Percentiles rank a stretch among this genome's conserved stretches.
phyloP scores from a whole-genome alignment of 2,329 filamentous ascomycete species.

The Aspergillus ibericus region DNA sequence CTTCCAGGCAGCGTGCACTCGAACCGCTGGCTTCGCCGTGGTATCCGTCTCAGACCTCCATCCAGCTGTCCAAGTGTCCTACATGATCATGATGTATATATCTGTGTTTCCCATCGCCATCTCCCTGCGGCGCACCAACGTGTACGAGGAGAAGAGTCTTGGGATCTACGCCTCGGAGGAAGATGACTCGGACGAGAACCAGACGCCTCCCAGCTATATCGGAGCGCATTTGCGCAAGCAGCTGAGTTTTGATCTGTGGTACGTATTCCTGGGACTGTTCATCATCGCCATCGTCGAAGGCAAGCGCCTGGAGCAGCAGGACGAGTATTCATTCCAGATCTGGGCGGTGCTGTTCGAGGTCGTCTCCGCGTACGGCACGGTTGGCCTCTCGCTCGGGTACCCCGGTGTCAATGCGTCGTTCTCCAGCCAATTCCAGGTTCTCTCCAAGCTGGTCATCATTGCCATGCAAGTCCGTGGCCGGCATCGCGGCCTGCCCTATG shows the following conservation, averaged over 20 bases:
- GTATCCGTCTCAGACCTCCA: conserved; percentile 75
- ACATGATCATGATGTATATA: conserved; percentile 99
- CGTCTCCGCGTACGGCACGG: conserved; percentile 89
- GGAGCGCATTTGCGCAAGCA: conserved; percentile 89
- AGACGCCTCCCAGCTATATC: conserved; percentile 74
- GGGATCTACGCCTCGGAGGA: conserved; percentile 69
- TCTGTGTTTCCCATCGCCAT: conserved; percentile 96
- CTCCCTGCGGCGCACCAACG: conserved; percentile 86
- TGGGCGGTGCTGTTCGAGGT: conserved; percentile 79
- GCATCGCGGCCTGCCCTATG: conserved; percentile 64
- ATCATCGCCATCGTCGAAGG: conserved; percentile 90
- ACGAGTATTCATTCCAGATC: conserved; percentile 62
- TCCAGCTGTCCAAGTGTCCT: conserved; percentile 90
- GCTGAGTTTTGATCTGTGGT: conserved; percentile 97
- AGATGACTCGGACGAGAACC: conserved; percentile 52
- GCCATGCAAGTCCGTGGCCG: conserved; percentile 67
- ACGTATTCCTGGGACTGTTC: conserved; percentile 90
- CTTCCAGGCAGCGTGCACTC: conserved; percentile 84
- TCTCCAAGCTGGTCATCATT: conserved; percentile 67
- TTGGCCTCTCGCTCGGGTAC: conserved; percentile 86
- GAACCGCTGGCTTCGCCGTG: conserved; percentile 85
- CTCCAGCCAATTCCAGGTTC: conserved; percentile 72
- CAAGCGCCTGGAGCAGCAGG: conserved; percentile 60
- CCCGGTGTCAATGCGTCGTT: conserved; percentile 74
- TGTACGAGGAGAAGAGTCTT: conserved; percentile 78